Conservation (phyloP, 2,329 filamentous ascomycete genomes). For the Epichloe uncinata region DNA sequence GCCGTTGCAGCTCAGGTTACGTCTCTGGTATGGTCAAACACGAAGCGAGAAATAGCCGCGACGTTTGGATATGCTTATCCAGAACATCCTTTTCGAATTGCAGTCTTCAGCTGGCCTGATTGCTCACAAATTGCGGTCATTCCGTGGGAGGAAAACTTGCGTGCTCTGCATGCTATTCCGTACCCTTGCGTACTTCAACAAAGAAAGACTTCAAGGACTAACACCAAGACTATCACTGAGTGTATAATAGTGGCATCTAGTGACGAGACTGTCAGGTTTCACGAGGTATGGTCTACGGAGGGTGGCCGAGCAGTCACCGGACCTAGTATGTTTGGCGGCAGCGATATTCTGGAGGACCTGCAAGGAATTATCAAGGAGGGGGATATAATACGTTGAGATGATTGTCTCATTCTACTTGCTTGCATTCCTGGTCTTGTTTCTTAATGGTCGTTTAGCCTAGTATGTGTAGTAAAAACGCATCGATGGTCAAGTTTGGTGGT, state of each 20-base stretch:
- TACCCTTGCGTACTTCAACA: constrained; percentile 47
- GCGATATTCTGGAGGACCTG: constrained; percentile 70
- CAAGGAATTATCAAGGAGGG: constrained; percentile 66
- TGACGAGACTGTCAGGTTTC: constrained; percentile 86
- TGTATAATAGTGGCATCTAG: constrained; percentile 87
- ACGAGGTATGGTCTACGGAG: constrained; percentile 76
- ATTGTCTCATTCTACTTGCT: neutral
- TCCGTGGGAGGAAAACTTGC: constrained; percentile 66
- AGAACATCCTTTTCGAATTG: constrained; percentile 78
- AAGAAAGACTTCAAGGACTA: constrained; percentile 12
- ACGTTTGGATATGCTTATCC: constrained; percentile 91
- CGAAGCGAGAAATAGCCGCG: constrained; percentile 73
- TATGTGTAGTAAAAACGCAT: neutral
- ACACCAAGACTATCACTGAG: constrained; percentile 20
- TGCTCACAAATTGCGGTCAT: constrained; percentile 77
- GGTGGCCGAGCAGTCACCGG: constrained; percentile 38
- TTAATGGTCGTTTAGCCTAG: neutral
- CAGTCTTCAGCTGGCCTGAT: constrained; percentile 88
- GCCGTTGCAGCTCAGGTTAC: constrained; percentile 90
- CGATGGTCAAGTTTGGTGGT: neutral
- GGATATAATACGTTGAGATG: constrained; percentile 51
- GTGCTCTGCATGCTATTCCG: constrained; percentile 76
- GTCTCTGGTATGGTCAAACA: constrained; percentile 78
- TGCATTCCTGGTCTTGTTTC: neutral
- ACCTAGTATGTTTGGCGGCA: constrained; percentile 59